Conservation (phyloP, 805 yeast species). For the Candida maesae region DNA sequence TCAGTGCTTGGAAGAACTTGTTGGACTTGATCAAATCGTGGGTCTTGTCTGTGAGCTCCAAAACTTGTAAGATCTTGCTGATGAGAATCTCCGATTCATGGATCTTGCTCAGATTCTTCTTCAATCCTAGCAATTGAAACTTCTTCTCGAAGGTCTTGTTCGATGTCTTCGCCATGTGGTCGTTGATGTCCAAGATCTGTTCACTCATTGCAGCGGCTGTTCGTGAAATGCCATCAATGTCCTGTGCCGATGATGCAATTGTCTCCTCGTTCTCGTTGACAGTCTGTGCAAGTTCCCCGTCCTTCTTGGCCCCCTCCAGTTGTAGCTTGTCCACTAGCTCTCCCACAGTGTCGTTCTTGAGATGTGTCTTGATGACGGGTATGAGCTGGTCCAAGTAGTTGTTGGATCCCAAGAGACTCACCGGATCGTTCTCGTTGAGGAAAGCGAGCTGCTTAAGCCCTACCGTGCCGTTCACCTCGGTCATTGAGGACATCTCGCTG, state of each 20-base stretch:
- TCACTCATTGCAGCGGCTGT: constrained; percentile 52
- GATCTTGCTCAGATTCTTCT: constrained; percentile 63
- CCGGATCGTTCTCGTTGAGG: constrained; percentile 24
- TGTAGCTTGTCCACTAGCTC: constrained; percentile 54
- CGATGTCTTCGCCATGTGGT: constrained; percentile 61
- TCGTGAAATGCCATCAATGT: constrained; percentile 57
- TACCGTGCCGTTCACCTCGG: background rate
- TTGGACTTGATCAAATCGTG: constrained; percentile 73
- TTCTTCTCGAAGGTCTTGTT: constrained; percentile 59
- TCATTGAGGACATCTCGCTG: no score
- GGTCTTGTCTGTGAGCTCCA: constrained; percentile 82
- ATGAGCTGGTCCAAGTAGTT: constrained; percentile 78
- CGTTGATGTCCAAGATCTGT: constrained; percentile 55
- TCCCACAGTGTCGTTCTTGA: constrained; percentile 50
- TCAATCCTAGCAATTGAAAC: constrained; percentile 52
- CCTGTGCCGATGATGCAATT: constrained; percentile 54
- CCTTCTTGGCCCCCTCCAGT: constrained; percentile 53
- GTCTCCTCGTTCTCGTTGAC: constrained; percentile 59
- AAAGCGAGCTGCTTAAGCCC: constrained; percentile 16
- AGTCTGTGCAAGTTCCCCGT: constrained; percentile 55
- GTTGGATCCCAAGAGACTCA: constrained; percentile 39
- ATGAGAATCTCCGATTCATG: constrained; percentile 68
- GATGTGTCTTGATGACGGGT: constrained; percentile 65
- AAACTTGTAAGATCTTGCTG: constrained; percentile 69
- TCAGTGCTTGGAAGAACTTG: constrained; percentile 82